These are phyloP conservation scores for Barnettozyma populi DNA, from an alignment of 805 yeast species.

Conservation along the genomic window DNA sequence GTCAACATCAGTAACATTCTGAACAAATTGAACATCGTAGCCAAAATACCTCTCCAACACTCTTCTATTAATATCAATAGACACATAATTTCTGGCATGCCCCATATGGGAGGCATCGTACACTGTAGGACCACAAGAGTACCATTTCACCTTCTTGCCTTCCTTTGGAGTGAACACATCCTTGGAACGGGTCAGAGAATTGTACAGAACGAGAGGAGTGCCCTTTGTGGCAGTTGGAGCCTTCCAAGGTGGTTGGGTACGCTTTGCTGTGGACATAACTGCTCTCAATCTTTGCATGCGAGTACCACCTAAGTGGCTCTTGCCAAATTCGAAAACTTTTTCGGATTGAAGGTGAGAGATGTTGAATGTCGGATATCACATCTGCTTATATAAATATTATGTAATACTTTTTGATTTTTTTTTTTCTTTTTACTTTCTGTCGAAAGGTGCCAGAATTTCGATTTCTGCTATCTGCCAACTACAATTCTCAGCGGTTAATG, in stretches of 20 bases:
- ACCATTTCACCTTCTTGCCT: conserved; percentile 77
- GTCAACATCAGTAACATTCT: conserved; percentile 97
- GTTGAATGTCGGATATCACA: not conserved
- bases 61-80: conserved; percentile 89
- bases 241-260: conserved; percentile 2
- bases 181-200: conserved; percentile 78
- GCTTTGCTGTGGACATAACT: conserved; percentile 2
- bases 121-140: conserved; percentile 98
- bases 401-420: too few relatives aligned
- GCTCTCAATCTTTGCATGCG: not conserved
- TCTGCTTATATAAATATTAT: not conserved
- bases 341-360: not conserved
- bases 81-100: conserved; percentile 94
- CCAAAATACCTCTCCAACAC: conserved; percentile 88
- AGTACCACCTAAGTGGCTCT: not conserved
- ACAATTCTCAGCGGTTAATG: not conserved
- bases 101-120: conserved; percentile 97
- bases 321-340: not conserved
- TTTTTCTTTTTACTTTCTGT: too few relatives aligned
- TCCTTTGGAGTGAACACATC: conserved; percentile 69
- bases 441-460: not conserved
- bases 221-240: not conserved
- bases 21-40: conserved; percentile 81
- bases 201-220: conserved; percentile 42
- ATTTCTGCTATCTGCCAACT: too few relatives aligned